Base-by-base conservation (phyloP, 208 protist species). In the Phytomonas francai region DNA sequence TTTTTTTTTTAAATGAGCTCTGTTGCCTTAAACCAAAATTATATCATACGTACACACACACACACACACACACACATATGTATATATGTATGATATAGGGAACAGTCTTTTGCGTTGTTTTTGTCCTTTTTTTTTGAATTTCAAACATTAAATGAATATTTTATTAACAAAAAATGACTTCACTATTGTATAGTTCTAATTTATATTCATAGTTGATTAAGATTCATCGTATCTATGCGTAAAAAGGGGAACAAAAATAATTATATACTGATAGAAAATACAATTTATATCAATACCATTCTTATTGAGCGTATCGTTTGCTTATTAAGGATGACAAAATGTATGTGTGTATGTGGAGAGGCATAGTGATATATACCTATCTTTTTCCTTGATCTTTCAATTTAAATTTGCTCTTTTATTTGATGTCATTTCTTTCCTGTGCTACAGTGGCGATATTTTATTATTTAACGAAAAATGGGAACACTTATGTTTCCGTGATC, bases 361-460 rank as follows among this genome's bases (percentile, higher is more conserved):
- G 59, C 12, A 3, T 61, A 8, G 49, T 69, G 27, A 39, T 69
- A 12, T 65, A 39, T 71, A 45, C 67, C 11, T 68, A 8, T 68
- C 2, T 65, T 67, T 71, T 67, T 29, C 30, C 5, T 25, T 2
- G 1, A 8, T 68, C n/a, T 0, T 34, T 45, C 12, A 45, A 45
- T 45, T 45, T 1, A 2, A 45, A 45, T 45, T 14, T 45, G 34
- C 19, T 45, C 12, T 14, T 14, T 2, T 11, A 16, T 45, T 45
- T 45, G 39, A 45, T 45, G 11, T 16, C 39, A 45, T 45, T 45
- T 3, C 39, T 16, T 45, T 45, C 39, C 12, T 45, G 2, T 45
- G 19, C 39, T 14, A 45, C 39, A 45, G 39, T 14, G 6, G 19
- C 39, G 39, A 7, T 7, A 45, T 45, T 45, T 45, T 45, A 45